Evolutionary conservation across 176 grass and related monocot genomes (phyloP).

Genomic region (Raddia guianensis): DNA sequence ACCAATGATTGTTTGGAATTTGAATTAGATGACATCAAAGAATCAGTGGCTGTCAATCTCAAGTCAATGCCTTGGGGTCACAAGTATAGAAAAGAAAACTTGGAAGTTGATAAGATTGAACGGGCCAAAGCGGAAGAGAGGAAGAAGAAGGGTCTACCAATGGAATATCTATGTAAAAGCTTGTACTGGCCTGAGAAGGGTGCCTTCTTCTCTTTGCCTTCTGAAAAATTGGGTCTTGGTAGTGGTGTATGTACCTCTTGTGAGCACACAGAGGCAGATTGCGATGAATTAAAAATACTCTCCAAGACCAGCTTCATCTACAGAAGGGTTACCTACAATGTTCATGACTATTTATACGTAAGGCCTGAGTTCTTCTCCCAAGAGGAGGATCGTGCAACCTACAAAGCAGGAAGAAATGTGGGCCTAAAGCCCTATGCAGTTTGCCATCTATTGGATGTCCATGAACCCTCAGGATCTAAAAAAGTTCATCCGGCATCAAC

Average conservation of each 20-base stretch:
- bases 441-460: slow-evolving; percentile 77
- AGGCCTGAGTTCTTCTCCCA: slow-evolving; percentile 76
- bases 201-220: slow-evolving; percentile 76
- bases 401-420: slow-evolving; percentile 87
- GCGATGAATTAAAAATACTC: slow-evolving; percentile 63
- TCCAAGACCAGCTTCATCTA: slow-evolving; percentile 75
- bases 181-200: slow-evolving; percentile 90
- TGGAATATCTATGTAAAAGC: slow-evolving; percentile 83
- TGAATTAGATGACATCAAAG: slow-evolving; percentile 80
- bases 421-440: slow-evolving; percentile 86
- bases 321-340: slow-evolving; percentile 60
- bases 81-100: slow-evolving; percentile 85
- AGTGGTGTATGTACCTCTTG: slow-evolving; percentile 84
- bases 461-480: slow-evolving; percentile 54
- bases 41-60: slow-evolving; percentile 70
- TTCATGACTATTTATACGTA: slow-evolving; percentile 79
- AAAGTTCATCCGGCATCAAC: slow-evolving; percentile 57
- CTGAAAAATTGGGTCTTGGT: slow-evolving; percentile 78
- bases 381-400: slow-evolving; percentile 65
- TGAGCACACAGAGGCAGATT: slow-evolving; percentile 54
- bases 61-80: slow-evolving; percentile 82
- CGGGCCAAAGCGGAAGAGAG: slow-evolving; percentile 74
- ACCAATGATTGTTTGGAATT: slow-evolving; percentile 90
- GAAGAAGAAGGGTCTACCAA: slow-evolving; percentile 83
- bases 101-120: slow-evolving; percentile 68